Percentiles rank a stretch among this genome's conserved stretches.
phyloP scores from a whole-genome alignment of 106 monocot genomes.

The Agapanthus africanus region DNA sequence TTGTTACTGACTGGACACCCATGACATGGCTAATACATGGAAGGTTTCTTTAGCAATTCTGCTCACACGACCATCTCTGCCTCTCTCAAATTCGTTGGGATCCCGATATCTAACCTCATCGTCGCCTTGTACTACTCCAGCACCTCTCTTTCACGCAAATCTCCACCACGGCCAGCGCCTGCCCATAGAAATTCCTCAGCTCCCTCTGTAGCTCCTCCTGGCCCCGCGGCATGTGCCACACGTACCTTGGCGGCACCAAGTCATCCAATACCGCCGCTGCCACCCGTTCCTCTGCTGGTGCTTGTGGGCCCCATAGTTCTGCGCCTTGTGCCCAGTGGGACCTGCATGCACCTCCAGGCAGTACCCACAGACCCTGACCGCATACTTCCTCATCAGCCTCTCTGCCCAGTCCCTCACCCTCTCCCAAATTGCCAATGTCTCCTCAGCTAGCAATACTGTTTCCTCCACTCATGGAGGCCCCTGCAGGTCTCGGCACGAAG shows the following conservation, averaged over 20 bases:
- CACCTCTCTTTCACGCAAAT: conserved; percentile 64
- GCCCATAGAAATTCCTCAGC: conserved; percentile 83
- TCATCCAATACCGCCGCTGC: conserved; percentile 86
- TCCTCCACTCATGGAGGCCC: conserved; percentile 86
- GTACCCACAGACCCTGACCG: conserved; percentile 91
- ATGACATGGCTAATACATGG: no score
- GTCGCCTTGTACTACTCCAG: conserved; percentile 81
- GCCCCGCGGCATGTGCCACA: conserved; percentile 81
- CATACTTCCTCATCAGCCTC: conserved; percentile 78
- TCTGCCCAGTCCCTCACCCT: conserved; percentile 43
- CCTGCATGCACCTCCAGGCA: conserved; percentile 93
- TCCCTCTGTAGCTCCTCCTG: conserved; percentile 42
- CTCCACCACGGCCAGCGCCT: conserved; percentile 94
- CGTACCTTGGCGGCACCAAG: conserved; percentile 78
- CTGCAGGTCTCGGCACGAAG: conserved; percentile 38
- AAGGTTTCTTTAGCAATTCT: conserved; percentile 60
- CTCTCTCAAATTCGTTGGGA: conserved; percentile 60
- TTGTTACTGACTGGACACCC: no score
- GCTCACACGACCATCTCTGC: conserved; percentile 97
- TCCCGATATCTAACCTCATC: conserved; percentile 89
- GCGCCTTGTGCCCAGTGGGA: conserved; percentile 77
- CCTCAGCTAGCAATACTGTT: conserved; percentile 37
- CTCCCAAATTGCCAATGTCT: conserved; percentile 78
- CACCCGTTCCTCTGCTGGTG: conserved; percentile 97
- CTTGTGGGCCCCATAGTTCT: conserved; percentile 89